These are phyloP conservation scores for Ophioceras dolichostomum DNA, from an alignment of 2,329 filamentous ascomycete genomes.

Conservation along the genomic window DNA sequence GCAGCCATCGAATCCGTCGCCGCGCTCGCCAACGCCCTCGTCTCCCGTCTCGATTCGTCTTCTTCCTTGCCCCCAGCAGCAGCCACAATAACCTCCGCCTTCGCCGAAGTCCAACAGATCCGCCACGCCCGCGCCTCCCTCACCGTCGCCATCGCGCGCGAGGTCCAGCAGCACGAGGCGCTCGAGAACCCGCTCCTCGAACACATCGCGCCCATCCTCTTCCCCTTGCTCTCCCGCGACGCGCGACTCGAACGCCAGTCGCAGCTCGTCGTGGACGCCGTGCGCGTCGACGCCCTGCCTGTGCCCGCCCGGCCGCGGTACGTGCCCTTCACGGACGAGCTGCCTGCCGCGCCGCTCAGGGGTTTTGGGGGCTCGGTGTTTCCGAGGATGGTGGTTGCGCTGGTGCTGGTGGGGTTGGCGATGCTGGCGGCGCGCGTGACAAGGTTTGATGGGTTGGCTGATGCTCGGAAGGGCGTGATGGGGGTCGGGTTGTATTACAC, in stretches of 20 bases:
- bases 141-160: too few relatives aligned
- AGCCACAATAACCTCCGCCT: background rate
- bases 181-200: background rate
- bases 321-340: constrained; percentile 7
- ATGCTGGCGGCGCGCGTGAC: background rate
- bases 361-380: background rate
- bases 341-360: constrained; percentile 1
- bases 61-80: background rate
- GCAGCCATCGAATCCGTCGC: constrained; percentile 13
- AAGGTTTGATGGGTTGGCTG: background rate
- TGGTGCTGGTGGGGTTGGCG: background rate
- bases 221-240: background rate
- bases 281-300: background rate
- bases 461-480: constrained; percentile 1
- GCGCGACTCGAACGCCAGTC: background rate
- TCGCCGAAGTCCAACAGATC: background rate
- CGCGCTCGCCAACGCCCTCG: constrained; percentile 9
- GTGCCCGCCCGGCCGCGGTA: constrained; percentile 2
- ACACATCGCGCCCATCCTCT: background rate
- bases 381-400: background rate
- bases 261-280: background rate
- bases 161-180: too few relatives aligned
- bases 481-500: background rate
- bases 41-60: constrained; percentile 1
- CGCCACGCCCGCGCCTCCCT: background rate